Evolutionary conservation across 83 land plant genomes (phyloP), one percentile per base, ranked within the genome.

Genomic region (Isoetes engelmannii): DNA sequence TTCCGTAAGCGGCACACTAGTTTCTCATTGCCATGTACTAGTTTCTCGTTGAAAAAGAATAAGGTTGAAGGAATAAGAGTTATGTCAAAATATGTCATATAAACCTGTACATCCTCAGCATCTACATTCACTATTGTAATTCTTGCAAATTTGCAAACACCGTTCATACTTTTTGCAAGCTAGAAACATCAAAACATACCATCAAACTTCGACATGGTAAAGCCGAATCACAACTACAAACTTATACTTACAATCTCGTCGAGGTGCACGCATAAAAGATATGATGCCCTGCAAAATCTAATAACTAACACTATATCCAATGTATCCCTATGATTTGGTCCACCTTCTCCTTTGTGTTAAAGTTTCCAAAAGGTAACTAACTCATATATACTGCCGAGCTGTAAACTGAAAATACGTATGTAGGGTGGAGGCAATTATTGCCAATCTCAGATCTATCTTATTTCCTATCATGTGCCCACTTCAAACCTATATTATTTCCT

Each of bases 41-140:
- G n/a, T n/a, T n/a, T n/a, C n/a, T n/a, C 96, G 80, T 93, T 93
- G 85, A 93, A 90, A 88, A 93, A 93, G 79, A 93, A 93, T 5
- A 93, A 68, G 0, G 96, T 93, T 6, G 98, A 89, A 6, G 98
- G 96, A 47, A 86, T 81, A 51, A 82, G 54, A 12, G 88, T 84
- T 41, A 93, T 87, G 76, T 93, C 96, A 69, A 93, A 93, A 68
- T 93, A 93, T 60, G 85, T 82, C 20, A 85, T 76, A 68, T 93
- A 93, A 17, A 88, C 86, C 63, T 81, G 85, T 64, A 87, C 77
- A 20, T 84, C 98, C 53, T 83, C 84, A 0, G 98, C 82, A 69
- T 93, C 96, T 17, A 80, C 75, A 66, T 93, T 96, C 18, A 86
- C 96, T 19, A 90, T 58, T 45, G 85, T 89, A 5, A 93, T 72